Evolutionary conservation across 1,284 basidiomycete genomes (phyloP).

Genomic region (Puccinia hordei): DNA sequence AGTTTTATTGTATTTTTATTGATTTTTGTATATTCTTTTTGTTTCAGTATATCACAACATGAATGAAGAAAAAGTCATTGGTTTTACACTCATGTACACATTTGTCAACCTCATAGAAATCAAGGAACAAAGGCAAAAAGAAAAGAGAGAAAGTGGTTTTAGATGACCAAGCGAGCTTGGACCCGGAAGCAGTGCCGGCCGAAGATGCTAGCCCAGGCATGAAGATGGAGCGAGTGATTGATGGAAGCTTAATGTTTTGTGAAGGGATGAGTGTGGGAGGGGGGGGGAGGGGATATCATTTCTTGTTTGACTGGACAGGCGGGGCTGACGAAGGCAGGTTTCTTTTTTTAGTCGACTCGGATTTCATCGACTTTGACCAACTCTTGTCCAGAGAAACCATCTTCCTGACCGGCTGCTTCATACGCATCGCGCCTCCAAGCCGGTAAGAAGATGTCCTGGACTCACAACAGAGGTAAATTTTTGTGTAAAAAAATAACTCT

Average conservation of each 20-base stretch:
- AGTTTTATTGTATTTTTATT: too few relatives aligned
- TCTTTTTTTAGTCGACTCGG: slow-evolving; percentile 24
- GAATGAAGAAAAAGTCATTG: background rate
- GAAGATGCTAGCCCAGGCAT: background rate
- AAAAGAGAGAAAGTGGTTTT: background rate
- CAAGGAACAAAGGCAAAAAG: background rate
- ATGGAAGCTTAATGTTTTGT: background rate
- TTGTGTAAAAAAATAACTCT: background rate
- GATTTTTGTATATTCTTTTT: too few relatives aligned
- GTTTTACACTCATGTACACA: slow-evolving; percentile 12
- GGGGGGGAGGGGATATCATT: background rate
- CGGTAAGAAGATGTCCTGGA: slow-evolving; percentile 49
- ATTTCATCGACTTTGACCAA: slow-evolving; percentile 47
- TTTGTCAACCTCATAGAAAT: background rate
- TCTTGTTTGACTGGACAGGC: background rate
- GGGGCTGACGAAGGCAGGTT: too few relatives aligned
- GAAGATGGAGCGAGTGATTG: background rate
- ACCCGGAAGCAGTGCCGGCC: background rate
- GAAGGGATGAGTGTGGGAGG: background rate
- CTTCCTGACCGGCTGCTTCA: slow-evolving; percentile 39
- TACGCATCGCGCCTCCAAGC: slow-evolving; percentile 48
- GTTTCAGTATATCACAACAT: too few relatives aligned
- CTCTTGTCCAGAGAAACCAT: slow-evolving; percentile 34
- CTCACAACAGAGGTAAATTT: slow-evolving; percentile 32
- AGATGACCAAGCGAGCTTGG: background rate